Evolutionary conservation across 805 yeast genomes (phyloP), one percentile per base, ranked within the genome.

Genomic region (Ogataea nakhonphanomensis): DNA sequence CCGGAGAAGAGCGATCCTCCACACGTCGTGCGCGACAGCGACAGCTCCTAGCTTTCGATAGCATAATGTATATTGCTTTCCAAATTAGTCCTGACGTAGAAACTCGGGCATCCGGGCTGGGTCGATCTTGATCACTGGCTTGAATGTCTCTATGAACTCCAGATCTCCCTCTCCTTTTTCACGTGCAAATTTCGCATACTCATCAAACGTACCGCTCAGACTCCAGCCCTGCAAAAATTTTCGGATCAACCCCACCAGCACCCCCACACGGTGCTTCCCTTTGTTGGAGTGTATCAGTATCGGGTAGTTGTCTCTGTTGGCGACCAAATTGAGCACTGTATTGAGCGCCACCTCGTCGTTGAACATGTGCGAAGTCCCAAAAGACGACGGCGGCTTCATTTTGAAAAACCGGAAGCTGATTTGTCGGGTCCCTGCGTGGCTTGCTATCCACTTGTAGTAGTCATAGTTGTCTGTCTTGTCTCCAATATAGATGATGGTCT

Each of bases 221-320:
- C 93, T 79, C 99, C 99, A 91, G 1, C 95, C 95, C 62, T 89
- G 96, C 33, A 89, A 65, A 37, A 84, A 60, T 57, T 87, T 88
- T 35, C 99, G 67, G 73, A 91, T 80, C 23, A 88, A 71, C 0
- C 96, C 99, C n/a, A 90, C 95, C 30, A 90, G 69, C 1, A 93
- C 90, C 0, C 98, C 98, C 2, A 88, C 90, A 30, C 99, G 65
- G 59, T 91, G 99, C 61, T 93, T 93, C n/a, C 99, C 99, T 66
- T 91, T 91, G 62, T 93, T 88, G 3, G 96, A 88, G 60, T 93
- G 98, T 9, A 91, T 76, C 41, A 91, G 68, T 9, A 91, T 78
- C 1, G 99, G 99, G 58, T 84, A 87, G 58, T 89, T 89, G 10
- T 79, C 77, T 33, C 69, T 70, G 52, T 83, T 74, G 24, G 80